Conservation (phyloP, 495 filamentous ascomycete species). For the Entonaema liquescens region DNA sequence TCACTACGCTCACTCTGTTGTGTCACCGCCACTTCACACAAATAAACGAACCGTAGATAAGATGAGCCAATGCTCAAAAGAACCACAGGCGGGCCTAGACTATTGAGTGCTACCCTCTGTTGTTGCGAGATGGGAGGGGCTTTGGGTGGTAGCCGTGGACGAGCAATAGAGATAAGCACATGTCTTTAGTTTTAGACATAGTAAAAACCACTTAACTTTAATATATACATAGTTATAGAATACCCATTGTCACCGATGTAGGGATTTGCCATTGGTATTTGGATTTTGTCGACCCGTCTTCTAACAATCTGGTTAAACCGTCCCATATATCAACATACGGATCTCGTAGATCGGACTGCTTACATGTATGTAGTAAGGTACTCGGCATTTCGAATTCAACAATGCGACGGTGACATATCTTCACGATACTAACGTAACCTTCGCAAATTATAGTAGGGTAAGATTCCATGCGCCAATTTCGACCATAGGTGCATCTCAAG, state of each 20-base stretch:
- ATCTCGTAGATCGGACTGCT: slow-evolving; percentile 1
- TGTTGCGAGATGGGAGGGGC: slow-evolving; percentile 3
- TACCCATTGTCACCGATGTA: slow-evolving; percentile 3
- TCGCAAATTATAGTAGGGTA: background rate
- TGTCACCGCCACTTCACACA: slow-evolving; percentile 15
- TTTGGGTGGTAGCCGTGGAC: background rate
- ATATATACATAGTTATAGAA: slow-evolving; percentile 4
- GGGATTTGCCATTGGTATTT: slow-evolving; percentile 1
- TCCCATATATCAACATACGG: background rate
- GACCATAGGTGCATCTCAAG: background rate
- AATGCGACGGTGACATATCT: background rate
- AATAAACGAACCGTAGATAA: slow-evolving; percentile 13
- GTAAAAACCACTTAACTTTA: slow-evolving; percentile 8
- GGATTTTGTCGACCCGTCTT: background rate
- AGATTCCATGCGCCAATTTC: background rate
- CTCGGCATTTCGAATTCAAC: background rate
- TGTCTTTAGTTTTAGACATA: slow-evolving; percentile 27
- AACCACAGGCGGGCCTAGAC: slow-evolving; percentile 9
- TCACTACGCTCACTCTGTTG: slow-evolving; percentile 6
- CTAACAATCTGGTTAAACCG: slow-evolving; percentile 8
- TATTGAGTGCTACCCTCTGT: slow-evolving; percentile 18
- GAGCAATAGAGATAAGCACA: slow-evolving; percentile 33
- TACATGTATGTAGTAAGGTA: background rate
- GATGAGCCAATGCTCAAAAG: background rate
- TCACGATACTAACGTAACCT: background rate